phyloP scores from a whole-genome alignment of 345 rosid species.

The Populus pruinosa region DNA sequence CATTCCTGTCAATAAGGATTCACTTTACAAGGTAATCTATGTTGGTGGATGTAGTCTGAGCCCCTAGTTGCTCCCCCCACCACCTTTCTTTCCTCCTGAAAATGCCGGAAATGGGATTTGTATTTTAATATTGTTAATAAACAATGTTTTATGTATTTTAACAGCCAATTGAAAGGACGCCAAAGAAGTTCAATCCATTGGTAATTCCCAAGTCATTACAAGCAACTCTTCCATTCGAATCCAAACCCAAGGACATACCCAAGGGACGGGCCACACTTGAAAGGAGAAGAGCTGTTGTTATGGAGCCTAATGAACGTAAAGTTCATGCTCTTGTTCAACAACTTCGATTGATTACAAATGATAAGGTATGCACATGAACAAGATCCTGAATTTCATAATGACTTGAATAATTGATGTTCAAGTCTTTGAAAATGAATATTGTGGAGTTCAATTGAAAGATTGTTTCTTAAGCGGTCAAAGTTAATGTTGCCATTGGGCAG shows the following conservation, averaged over 20 bases:
- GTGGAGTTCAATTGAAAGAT: not conserved
- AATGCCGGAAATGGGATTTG: not conserved
- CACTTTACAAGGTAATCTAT: constrained; percentile 69
- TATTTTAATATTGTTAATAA: not conserved
- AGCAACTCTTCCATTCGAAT: constrained; percentile 62
- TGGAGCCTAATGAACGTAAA: constrained; percentile 64
- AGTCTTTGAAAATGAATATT: not conserved
- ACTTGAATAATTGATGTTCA: not conserved
- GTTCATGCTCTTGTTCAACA: constrained; percentile 59
- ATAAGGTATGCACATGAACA: constrained; percentile 46
- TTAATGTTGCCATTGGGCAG: not conserved
- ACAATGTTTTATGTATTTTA: not conserved
- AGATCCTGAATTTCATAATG: not conserved
- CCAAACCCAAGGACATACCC: constrained; percentile 76
- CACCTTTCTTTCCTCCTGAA: not conserved
- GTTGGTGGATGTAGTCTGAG: not conserved
- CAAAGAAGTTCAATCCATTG: constrained; percentile 69
- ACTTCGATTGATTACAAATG: constrained; percentile 43
- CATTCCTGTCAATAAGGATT: constrained; percentile 78
- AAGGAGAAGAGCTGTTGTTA: constrained; percentile 66
- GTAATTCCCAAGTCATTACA: constrained; percentile 71
- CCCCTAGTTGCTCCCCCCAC: not conserved
- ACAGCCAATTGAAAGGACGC: constrained; percentile 76
- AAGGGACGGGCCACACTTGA: constrained; percentile 48
- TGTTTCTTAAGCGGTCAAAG: not conserved